Evolutionary conservation across 192 early-diverging fungal species (phyloP), one percentile per base, ranked within the genome.

Genomic region (Phlyctochytrium bullatum): DNA sequence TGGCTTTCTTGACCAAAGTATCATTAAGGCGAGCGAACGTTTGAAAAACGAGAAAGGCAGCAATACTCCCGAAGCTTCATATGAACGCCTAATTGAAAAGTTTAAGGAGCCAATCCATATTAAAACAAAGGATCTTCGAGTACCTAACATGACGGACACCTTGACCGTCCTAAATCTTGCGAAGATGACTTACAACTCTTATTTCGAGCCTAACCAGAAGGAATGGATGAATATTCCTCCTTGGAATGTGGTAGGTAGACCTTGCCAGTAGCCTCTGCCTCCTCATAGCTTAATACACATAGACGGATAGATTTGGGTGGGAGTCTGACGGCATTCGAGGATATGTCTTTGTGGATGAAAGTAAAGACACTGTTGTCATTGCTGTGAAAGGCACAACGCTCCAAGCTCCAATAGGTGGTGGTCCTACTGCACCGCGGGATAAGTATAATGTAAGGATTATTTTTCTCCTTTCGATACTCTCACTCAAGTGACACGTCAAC

Each of bases 111-210:
- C 54, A 6, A 28, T 57, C 20, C 12, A 68, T 17, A 62, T 69
- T 12, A 47, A 24, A 31, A 51, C 63, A 32, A 71, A 71, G 31
- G 69, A 71, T 31, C 30, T 59, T 17, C 52, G 62, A 52, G 50
- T 90, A 10, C 95, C 95, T 12, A 85, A 94, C 75, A 73, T 91
- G 16, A 87, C 71, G 0, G 86, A 95, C 81, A 80, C 85, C 33
- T 64, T 78, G 1, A 92, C 93, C 1, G 74, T 98, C 12, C 64
- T 90, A 23, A 79, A 80, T 33, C 64, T 98, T 32, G 91, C 89
- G 17, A 78, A 83, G 35, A 93, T 98, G 88, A 89, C 89, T 3
- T 86, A 85, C 53, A 93, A 96, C 73, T 88, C 95, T 0, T 98
- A 98, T 75, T 25, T 52, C 1, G 69, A 71, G 53, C 69, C 69